phyloP scores from a whole-genome alignment of 2,329 filamentous ascomycete species.

The Ramularia endophylla region DNA sequence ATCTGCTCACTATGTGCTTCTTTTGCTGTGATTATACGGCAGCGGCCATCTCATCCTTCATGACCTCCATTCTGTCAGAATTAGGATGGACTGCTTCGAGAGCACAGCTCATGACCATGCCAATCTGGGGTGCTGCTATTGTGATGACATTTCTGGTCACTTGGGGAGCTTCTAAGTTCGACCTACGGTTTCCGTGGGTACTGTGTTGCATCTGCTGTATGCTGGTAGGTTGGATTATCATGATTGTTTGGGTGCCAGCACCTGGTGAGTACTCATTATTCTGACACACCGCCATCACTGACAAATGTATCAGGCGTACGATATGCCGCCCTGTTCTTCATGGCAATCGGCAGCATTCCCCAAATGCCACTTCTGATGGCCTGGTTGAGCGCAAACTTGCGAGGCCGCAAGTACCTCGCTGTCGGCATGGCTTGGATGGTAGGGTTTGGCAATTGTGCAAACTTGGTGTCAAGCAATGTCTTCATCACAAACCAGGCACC shows the following conservation, averaged over 20 bases:
- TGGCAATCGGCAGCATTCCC: slow-evolving; percentile 9
- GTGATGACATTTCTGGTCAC: slow-evolving; percentile 10
- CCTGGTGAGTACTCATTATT: slow-evolving; percentile 2
- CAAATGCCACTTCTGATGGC: slow-evolving; percentile 10
- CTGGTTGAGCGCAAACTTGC: slow-evolving; percentile 6
- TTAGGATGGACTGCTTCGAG: slow-evolving; percentile 7
- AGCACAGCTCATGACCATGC: slow-evolving; percentile 12
- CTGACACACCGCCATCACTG: no score
- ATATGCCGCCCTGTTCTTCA: slow-evolving; percentile 9
- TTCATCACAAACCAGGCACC: slow-evolving; percentile 8
- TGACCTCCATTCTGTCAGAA: slow-evolving; percentile 10
- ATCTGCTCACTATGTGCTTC: slow-evolving; percentile 10
- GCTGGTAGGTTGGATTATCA: slow-evolving; percentile 8
- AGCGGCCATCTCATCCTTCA: slow-evolving; percentile 9
- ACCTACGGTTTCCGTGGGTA: slow-evolving; percentile 5
- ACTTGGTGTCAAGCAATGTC: slow-evolving; percentile 8
- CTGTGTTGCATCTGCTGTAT: slow-evolving; percentile 7
- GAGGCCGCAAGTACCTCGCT: slow-evolving; percentile 8
- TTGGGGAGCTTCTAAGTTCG: slow-evolving; percentile 4
- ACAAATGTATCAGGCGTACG: not conserved
- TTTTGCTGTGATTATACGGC: slow-evolving; percentile 11
- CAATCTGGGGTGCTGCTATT: slow-evolving; percentile 9
- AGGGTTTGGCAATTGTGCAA: slow-evolving; percentile 8
- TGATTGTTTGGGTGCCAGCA: slow-evolving; percentile 7
- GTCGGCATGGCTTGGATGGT: slow-evolving; percentile 11